These are phyloP conservation scores for Globisporangium sylvaticum DNA, from an alignment of 352 stramenopile genomes.

Conservation along the genomic window DNA sequence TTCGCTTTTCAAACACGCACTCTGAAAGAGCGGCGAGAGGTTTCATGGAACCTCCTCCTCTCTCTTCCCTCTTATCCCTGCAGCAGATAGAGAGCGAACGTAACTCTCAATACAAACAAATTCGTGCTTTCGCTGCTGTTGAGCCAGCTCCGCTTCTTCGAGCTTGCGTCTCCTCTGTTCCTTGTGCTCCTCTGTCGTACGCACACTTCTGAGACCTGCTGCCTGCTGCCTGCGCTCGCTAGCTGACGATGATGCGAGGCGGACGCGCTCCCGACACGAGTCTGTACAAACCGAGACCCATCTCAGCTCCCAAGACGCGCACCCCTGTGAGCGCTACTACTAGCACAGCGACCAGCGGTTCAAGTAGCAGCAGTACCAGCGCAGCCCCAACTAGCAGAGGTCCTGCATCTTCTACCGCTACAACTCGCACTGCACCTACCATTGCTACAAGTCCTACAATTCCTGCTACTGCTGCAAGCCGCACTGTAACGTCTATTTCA, in stretches of 20 bases:
- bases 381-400: no score
- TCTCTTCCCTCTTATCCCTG: neutral
- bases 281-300: conserved; percentile 8
- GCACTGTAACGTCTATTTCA: neutral
- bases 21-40: neutral
- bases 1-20: neutral
- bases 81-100: neutral
- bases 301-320: conserved; percentile 5
- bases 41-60: neutral
- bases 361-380: neutral
- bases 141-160: neutral
- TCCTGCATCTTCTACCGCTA: neutral
- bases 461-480: neutral
- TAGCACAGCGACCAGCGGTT: neutral
- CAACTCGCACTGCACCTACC: neutral
- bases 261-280: conserved; percentile 9
- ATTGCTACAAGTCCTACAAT: no score
- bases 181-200: neutral
- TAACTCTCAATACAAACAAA: neutral
- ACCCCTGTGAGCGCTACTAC: neutral
- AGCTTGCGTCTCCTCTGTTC: neutral
- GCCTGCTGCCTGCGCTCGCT: neutral
- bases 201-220: neutral
- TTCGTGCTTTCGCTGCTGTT: neutral
- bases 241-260: conserved; percentile 3